phyloP scores from a whole-genome alignment of 23 red algal species.

The Gracilaria gracilis region DNA sequence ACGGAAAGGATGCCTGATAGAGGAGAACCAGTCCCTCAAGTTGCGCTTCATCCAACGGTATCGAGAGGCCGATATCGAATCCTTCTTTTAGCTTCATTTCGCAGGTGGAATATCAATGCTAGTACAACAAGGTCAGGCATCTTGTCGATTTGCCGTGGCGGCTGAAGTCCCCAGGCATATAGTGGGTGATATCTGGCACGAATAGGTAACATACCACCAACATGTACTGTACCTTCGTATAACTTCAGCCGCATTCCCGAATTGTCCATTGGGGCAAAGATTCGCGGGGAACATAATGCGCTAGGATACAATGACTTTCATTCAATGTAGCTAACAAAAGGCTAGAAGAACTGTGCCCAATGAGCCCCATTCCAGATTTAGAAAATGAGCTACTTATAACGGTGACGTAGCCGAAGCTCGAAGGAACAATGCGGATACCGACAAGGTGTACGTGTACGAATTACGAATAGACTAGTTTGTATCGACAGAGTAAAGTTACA shows the following conservation, averaged over 20 bases:
- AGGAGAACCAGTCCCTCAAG: constrained; percentile 58
- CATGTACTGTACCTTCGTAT: too few relatives aligned
- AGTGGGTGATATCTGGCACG: not conserved
- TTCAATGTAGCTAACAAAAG: not conserved
- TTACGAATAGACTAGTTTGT: too few relatives aligned
- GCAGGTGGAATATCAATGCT: not conserved
- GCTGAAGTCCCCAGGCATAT: not conserved
- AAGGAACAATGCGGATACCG: too few relatives aligned
- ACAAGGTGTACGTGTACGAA: too few relatives aligned
- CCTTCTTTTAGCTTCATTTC: constrained; percentile 47
- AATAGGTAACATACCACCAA: too few relatives aligned
- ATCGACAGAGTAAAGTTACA: too few relatives aligned
- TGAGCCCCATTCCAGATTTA: not conserved
- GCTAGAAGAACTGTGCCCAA: not conserved
- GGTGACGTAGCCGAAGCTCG: too few relatives aligned
- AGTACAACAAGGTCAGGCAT: not conserved
- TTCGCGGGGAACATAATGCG: constrained; percentile 29
- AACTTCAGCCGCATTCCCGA: not conserved
- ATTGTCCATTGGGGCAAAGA: not conserved
- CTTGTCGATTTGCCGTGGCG: not conserved
- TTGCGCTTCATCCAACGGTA: constrained; percentile 52
- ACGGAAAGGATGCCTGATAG: constrained; percentile 37
- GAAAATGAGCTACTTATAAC: not conserved
- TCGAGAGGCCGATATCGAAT: constrained; percentile 52
- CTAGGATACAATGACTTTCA: not conserved